A percentile compares a stretch with the other conserved stretches of the same genome.
Conservation (phyloP, 2,329 filamentous ascomycete species). For the Arthrobotrys pseudoclavata region DNA sequence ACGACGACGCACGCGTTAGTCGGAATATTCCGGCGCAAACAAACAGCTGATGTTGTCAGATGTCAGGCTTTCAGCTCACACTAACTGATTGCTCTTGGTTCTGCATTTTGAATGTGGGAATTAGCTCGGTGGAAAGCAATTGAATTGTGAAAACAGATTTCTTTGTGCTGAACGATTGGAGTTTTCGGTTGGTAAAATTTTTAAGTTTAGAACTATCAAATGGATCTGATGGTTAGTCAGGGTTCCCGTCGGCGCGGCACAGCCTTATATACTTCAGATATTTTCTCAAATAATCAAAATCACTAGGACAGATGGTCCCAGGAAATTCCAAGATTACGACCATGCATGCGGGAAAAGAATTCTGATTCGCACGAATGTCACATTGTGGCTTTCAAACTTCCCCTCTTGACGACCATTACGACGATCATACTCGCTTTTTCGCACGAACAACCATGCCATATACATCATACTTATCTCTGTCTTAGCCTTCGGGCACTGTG, state of each 20-base stretch:
- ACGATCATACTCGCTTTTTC: constrained; percentile 18
- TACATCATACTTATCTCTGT: constrained; percentile 36
- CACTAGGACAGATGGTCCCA: not conserved
- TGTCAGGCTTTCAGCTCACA: constrained; percentile 11
- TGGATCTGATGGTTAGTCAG: constrained; percentile 4
- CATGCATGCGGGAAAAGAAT: not conserved
- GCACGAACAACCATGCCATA: constrained; percentile 26
- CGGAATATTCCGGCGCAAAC: not conserved
- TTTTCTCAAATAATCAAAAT: not conserved
- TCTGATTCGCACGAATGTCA: constrained; percentile 19
- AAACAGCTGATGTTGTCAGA: not conserved
- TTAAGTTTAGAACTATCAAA: not conserved
- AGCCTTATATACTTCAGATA: not conserved
- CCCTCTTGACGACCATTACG: not conserved
- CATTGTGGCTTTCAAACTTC: not conserved
- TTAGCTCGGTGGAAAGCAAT: not conserved
- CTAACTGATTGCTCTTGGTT: constrained; percentile 33
- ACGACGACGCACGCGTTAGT: not conserved
- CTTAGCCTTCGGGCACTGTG: constrained; percentile 8
- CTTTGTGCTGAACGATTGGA: not conserved
- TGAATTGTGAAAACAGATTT: not conserved
- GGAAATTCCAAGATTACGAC: not conserved
- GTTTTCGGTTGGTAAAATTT: not conserved
- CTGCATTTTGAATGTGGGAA: constrained; percentile 34
- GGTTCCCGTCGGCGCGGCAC: not conserved